These are phyloP conservation scores for carrot (Daucus carota) DNA, from an alignment of 129 eudicot genomes.

Conservation along the genomic window DNA sequence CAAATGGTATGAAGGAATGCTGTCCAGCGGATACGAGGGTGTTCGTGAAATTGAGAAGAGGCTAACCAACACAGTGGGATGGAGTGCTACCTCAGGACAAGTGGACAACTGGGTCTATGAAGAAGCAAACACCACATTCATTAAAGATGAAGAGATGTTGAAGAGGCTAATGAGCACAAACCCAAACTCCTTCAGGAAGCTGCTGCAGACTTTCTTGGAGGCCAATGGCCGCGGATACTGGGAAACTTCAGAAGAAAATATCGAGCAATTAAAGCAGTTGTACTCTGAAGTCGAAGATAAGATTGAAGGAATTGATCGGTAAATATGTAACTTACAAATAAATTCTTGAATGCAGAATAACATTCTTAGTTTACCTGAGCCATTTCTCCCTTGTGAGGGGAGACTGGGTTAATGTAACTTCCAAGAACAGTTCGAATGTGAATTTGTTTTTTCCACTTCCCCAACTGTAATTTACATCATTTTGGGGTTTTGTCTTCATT, in stretches of 20 bases:
- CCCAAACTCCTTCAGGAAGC: slow-evolving; percentile 89
- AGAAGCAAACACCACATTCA: slow-evolving; percentile 93
- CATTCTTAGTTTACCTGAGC: slow-evolving; percentile 8
- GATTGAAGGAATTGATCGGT: slow-evolving; percentile 87
- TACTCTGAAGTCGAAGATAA: slow-evolving; percentile 97
- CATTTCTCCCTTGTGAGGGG: background rate
- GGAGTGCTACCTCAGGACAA: slow-evolving; percentile 99
- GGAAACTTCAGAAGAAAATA: slow-evolving; percentile 90
- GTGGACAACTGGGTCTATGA: slow-evolving; percentile 97
- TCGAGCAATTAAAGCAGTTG: slow-evolving; percentile 74
- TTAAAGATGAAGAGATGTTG: slow-evolving; percentile 89
- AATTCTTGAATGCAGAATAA: slow-evolving; percentile 13
- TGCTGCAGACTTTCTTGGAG: slow-evolving; percentile 93
- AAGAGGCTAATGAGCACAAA: slow-evolving; percentile 92
- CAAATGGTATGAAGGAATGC: slow-evolving; percentile 98
- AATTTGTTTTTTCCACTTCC: slow-evolving; percentile 2
- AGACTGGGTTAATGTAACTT: slow-evolving; percentile 1
- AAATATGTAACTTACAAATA: slow-evolving; percentile 12
- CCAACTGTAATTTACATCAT: background rate
- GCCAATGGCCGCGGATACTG: slow-evolving; percentile 98
- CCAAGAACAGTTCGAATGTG: slow-evolving; percentile 1
- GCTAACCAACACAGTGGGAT: slow-evolving; percentile 90
- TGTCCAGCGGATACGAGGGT: slow-evolving; percentile 93
- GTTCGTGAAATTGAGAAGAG: slow-evolving; percentile 98
- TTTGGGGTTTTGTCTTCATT: background rate